phyloP scores from a whole-genome alignment of 139 green algal species.

The Asterochloris erici region DNA sequence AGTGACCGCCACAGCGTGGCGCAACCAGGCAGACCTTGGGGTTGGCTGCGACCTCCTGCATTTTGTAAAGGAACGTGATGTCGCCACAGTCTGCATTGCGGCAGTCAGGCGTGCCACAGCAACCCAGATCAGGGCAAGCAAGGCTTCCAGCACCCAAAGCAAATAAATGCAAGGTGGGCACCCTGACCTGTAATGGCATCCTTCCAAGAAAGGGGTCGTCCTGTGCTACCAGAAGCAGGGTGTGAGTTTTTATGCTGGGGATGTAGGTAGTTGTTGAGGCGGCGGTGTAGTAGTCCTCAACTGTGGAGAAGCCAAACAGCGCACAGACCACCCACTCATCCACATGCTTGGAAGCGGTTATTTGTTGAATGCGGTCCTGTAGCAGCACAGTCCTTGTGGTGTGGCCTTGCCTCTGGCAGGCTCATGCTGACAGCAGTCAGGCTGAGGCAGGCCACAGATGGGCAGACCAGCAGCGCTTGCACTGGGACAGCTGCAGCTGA shows the following conservation, averaged over 20 bases:
- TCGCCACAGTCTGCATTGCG: background rate
- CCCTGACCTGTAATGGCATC: conserved; percentile 8
- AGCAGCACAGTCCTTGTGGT: too few relatives aligned
- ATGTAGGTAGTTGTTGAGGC: conserved; percentile 41
- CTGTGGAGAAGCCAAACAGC: conserved; percentile 25
- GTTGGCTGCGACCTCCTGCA: conserved; percentile 25
- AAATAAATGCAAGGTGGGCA: background rate
- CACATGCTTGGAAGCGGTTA: conserved; percentile 13
- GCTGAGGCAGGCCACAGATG: too few relatives aligned
- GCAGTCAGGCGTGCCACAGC: background rate
- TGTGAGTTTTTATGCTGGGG: conserved; percentile 46
- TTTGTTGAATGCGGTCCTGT: background rate
- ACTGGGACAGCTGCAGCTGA: too few relatives aligned
- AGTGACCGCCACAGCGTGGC: conserved; percentile 30
- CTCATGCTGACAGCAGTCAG: too few relatives aligned
- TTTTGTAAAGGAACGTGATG: background rate
- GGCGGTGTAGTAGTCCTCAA: conserved; percentile 52
- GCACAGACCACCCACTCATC: conserved; percentile 15
- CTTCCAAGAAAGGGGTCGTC: conserved; percentile 62
- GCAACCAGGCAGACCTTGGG: conserved; percentile 28
- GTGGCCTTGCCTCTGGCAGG: too few relatives aligned
- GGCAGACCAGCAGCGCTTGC: too few relatives aligned
- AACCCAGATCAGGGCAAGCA: background rate
- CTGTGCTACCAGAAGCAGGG: conserved; percentile 48
- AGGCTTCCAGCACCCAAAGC: background rate